Evolutionary conservation across 257 asterid species (phyloP), one percentile per base, ranked within the genome.

Genomic region (Solanum etuberosum): DNA sequence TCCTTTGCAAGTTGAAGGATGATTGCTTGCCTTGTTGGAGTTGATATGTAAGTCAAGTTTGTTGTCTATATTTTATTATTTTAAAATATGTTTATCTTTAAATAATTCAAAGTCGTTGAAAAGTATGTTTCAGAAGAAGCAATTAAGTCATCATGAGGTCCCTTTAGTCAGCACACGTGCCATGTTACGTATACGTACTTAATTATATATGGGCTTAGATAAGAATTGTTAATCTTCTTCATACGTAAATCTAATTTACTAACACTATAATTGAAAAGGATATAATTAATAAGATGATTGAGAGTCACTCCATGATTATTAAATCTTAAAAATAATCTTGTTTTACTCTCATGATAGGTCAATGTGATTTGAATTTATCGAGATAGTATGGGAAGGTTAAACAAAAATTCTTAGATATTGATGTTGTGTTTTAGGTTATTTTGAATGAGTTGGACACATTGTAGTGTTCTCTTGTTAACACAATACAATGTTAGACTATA

Each of bases 101-200:
- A 80, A 46, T 18, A 80, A 46, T 29, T 18, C 2, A 48, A 80
- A 80, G 42, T 46, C 3, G 85, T 74, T 88, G 81, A 43, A 59
- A 74, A 31, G 34, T 72, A 18, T 12, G 20, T 25, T 20, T 9
- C 25, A 14, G 21, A 4, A 32, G 15, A 10, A 78, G 37, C 35
- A 15, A 13, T 86, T 87, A 87, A 89, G 89, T 89, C 89, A 84
- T 48, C 9, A 84, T 74, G 8, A 84, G 83, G 23, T 25, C 23
- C 51, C 31, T 37, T 43, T 46, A 48, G 89, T 89, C 91, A 89
- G 84, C 72, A n/a, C 91, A 89, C 85, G 42, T 80, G 42, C 84
- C 38, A 80, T 80, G 67, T 43, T 27, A 37, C 54, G 42, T 80
- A 9, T 80, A 43, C 84, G 29, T 46, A 43, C 83, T 40, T 14